phyloP scores from a whole-genome alignment of 2,329 filamentous ascomycete species.

The Cytospora piceicola region DNA sequence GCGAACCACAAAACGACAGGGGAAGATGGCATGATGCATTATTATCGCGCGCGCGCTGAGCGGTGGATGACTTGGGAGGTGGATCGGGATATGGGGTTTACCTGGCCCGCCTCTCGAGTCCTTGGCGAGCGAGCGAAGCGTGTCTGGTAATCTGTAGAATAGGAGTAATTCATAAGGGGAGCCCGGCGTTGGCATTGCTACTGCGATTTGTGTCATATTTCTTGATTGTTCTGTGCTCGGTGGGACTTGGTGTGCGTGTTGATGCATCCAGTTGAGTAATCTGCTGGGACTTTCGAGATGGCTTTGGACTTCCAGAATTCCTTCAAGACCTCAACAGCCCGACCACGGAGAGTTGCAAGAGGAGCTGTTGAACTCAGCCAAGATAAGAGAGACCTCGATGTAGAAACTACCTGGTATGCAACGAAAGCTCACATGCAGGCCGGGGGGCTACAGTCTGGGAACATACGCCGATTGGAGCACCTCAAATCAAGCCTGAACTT shows the following conservation, averaged over 20 bases:
- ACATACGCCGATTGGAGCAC: not conserved
- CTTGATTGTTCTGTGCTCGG: not conserved
- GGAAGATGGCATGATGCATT: not conserved
- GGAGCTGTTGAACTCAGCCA: not conserved
- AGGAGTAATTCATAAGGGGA: not conserved
- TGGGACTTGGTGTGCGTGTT: not conserved
- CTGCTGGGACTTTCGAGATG: too few relatives aligned
- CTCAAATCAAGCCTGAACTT: slow-evolving; percentile 13
- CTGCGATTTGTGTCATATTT: not conserved
- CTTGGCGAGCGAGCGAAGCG: not conserved
- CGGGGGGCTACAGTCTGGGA: too few relatives aligned
- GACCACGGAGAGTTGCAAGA: not conserved
- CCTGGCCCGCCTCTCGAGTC: not conserved
- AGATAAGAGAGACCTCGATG: not conserved
- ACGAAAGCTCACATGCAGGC: too few relatives aligned
- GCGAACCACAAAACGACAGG: not conserved
- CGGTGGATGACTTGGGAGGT: not conserved
- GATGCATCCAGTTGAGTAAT: too few relatives aligned
- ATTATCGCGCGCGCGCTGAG: not conserved
- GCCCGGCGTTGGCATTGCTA: not conserved
- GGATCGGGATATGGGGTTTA: not conserved
- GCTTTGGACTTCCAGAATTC: too few relatives aligned
- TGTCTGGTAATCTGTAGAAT: slow-evolving; percentile 1
- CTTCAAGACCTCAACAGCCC: not conserved
- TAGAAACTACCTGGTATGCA: too few relatives aligned